Evolutionary conservation across 2,329 filamentous ascomycete species (phyloP).

Genomic region (Phoma sp.): DNA sequence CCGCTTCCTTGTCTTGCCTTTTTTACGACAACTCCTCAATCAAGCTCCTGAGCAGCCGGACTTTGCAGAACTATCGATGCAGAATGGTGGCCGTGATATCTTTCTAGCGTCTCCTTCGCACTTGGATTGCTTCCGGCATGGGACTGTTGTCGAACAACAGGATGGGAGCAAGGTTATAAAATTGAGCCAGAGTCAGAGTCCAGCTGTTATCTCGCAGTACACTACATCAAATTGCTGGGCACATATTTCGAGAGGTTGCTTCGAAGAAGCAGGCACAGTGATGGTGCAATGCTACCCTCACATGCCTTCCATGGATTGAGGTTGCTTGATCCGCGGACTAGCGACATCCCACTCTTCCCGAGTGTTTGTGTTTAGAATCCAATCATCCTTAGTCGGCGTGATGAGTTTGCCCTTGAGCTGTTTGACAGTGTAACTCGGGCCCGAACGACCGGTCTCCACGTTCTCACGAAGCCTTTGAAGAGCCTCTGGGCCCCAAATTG

Average conservation of each 20-base stretch:
- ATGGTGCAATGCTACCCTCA: slow-evolving; percentile 2
- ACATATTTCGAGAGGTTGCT: slow-evolving; percentile 8
- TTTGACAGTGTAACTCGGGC: slow-evolving; percentile 1
- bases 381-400: not conserved
- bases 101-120: slow-evolving; percentile 2
- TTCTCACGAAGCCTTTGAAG: slow-evolving; percentile 2
- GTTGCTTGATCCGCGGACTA: not conserved
- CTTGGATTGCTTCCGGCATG: slow-evolving; percentile 12
- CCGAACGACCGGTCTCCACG: not conserved
- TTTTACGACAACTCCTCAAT: slow-evolving; percentile 6
- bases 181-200: slow-evolving; percentile 13
- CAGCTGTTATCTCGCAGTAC: slow-evolving; percentile 18
- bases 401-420: slow-evolving; percentile 7
- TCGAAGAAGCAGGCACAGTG: not conserved
- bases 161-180: slow-evolving; percentile 2
- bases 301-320: not conserved
- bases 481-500: slow-evolving; percentile 8
- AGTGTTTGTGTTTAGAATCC: slow-evolving; percentile 12
- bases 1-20: slow-evolving; percentile 13
- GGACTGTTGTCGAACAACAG: not conserved
- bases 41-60: not conserved
- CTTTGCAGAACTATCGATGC: not conserved
- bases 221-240: slow-evolving; percentile 18
- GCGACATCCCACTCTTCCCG: slow-evolving; percentile 8
- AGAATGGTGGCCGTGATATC: not conserved